Evolutionary conservation across 768 basidiomycete genomes (phyloP), one percentile per base, ranked within the genome.

Genomic region (Podaxis sp.): DNA sequence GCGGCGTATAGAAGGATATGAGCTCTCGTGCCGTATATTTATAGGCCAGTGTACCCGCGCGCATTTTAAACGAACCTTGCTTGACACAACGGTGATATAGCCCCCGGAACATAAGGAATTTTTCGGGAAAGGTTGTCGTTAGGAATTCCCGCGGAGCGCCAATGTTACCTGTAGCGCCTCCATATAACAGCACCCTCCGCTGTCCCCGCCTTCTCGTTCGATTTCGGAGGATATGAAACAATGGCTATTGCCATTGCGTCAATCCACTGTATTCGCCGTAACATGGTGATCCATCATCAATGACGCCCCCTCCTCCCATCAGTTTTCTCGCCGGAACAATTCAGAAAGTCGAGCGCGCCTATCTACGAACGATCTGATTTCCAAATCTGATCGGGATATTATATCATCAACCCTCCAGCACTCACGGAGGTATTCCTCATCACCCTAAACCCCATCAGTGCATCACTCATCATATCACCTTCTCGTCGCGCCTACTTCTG

Each of bases 391-490:
- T 60, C 50, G 59, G 50, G 59, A 54, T 25, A 40, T 33, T 29
- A 51, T 58, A 49, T 47, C 56, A 59, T 51, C 47, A 40, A 17
- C 9, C 22, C 51, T 60, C 59, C 59, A 60, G 40, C 36, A 54
- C 59, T 19, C 59, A 60, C 59, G 59, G 59, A 60, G 37, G 50
- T 40, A 60, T 54, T 60, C 40, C 52, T 60, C 59, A 60, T 60
- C 59, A 60, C 13, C 27, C 33, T 58, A 52, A 46, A 27, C 40
- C 38, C n/a, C 59, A 60, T 60, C 51, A 41, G 25, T 53, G 6
- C 59, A 53, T 60, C 59, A 58, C n/a, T 17, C 57, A 47, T 49
- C 46, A 33, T 33, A 60, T 54, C 50, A 60, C 6, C 51, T 60
- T 54, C 59, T 53, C 36, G 19, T 22, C 29, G 36, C 36, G 47